Conservation (phyloP, 2,329 filamentous ascomycete genomes). For the Aspergillus proliferans region DNA sequence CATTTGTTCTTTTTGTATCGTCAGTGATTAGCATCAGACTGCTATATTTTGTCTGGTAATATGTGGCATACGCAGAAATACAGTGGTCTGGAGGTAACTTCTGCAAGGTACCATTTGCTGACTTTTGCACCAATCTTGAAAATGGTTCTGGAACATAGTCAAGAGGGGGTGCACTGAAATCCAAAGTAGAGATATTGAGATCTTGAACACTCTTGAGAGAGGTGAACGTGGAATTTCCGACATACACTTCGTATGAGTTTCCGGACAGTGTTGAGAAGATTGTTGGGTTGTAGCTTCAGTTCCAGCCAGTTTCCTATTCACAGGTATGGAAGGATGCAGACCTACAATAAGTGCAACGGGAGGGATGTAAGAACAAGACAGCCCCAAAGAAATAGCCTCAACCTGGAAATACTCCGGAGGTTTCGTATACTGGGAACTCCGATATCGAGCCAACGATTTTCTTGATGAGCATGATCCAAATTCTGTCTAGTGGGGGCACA, state of each 20-base stretch:
- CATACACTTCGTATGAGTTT: slow-evolving; percentile 12
- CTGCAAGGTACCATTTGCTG: no score
- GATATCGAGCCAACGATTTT: slow-evolving; percentile 18
- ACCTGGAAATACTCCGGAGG: slow-evolving; percentile 12
- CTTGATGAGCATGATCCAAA: no score
- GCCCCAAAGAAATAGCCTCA: slow-evolving; percentile 5
- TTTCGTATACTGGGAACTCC: slow-evolving; percentile 24
- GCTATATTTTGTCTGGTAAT: no score
- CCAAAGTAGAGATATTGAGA: no score
- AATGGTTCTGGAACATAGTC: no score
- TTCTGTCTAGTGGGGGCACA: no score
- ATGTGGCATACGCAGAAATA: no score
- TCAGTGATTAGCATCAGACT: no score
- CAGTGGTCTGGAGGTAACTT: no score
- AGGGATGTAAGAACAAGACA: slow-evolving; percentile 6
- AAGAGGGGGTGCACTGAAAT: no score
- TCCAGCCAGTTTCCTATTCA: not conserved
- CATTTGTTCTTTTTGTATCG: no score
- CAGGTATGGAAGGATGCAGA: not conserved
- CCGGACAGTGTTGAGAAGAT: slow-evolving; percentile 13
- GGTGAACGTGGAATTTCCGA: slow-evolving; percentile 4
- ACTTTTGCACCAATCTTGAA: no score
- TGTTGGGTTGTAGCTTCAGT: slow-evolving; percentile 12
- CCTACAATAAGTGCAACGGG: slow-evolving; percentile 12
- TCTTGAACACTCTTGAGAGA: not conserved